A percentile compares a stretch with the other conserved stretches of the same genome.
Evolutionary conservation across 106 monocot species (phyloP).

Genomic region (Posidonia australis): DNA sequence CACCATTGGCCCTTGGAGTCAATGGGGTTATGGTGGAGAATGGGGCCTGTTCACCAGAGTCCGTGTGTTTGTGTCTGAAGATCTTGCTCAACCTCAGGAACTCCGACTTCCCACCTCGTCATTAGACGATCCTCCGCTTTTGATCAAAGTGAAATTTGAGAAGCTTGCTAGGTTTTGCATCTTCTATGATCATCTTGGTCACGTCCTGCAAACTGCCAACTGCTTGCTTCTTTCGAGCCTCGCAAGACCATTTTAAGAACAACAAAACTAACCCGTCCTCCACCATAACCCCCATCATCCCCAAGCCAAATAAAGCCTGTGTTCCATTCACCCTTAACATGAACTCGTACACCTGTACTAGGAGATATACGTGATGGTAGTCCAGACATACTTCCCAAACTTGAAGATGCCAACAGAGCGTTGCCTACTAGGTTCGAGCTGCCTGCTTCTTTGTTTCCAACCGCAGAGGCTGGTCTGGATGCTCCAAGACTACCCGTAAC

Average conservation of each 20-base stretch:
- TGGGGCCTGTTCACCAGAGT: too few species aligned
- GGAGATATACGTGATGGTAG: constrained; percentile 61
- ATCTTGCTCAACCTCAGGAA: too few species aligned
- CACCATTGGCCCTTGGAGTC: too few species aligned
- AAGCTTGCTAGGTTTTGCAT: too few species aligned
- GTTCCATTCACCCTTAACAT: constrained; percentile 88
- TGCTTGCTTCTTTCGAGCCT: too few species aligned
- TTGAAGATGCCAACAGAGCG: constrained; percentile 56
- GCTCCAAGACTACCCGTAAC: constrained; percentile 20
- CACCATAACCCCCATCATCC: constrained; percentile 99
- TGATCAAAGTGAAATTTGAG: too few species aligned
- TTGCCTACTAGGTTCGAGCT: constrained; percentile 48
- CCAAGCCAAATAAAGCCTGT: constrained; percentile 95
- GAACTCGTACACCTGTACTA: constrained; percentile 64
- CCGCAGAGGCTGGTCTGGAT: constrained; percentile 31
- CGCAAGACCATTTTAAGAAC: constrained; percentile 91
- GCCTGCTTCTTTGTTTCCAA: constrained; percentile 38
- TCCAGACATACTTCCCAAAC: constrained; percentile 45
- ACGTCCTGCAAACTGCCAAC: too few species aligned
- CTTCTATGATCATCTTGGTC: too few species aligned
- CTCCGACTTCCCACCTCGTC: too few species aligned
- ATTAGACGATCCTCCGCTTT: too few species aligned
- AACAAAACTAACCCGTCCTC: constrained; percentile 96
- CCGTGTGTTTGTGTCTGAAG: too few species aligned
- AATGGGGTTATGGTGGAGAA: too few species aligned